phyloP scores from a whole-genome alignment of 768 basidiomycete genomes.

The Ramaria sp. region DNA sequence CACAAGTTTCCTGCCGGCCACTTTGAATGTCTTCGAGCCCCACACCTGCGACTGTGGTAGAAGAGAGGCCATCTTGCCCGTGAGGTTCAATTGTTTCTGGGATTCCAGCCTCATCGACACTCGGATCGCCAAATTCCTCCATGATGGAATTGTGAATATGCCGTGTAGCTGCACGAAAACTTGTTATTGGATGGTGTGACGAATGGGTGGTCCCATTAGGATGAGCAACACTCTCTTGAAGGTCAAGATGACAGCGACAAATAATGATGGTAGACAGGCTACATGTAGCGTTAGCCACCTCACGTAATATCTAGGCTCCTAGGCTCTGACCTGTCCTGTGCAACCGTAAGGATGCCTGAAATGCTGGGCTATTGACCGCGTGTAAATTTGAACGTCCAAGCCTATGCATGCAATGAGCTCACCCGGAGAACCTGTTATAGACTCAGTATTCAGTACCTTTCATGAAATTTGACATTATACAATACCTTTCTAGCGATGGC shows the following conservation, averaged over 20 bases:
- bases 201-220: background rate
- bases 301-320: background rate
- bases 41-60: no score
- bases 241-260: background rate
- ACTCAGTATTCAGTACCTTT: background rate
- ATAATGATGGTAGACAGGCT: background rate
- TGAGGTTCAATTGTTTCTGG: no score
- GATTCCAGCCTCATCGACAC: no score
- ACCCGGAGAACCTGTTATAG: background rate
- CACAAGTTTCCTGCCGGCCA: no score
- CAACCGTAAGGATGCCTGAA: background rate
- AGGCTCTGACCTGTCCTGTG: background rate
- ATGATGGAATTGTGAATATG: background rate
- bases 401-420: background rate
- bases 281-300: background rate
- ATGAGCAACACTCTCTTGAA: background rate
- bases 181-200: no score
- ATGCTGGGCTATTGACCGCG: background rate
- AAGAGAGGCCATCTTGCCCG: no score
- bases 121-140: background rate
- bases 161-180: background rate
- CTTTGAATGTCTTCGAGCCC: no score
- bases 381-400: background rate
- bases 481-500: background rate
- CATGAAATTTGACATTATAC: background rate